Percentiles rank a stretch among this genome's conserved stretches.
Conservation (phyloP, 1,284 basidiomycete species). For the Testicularia cyperi region DNA sequence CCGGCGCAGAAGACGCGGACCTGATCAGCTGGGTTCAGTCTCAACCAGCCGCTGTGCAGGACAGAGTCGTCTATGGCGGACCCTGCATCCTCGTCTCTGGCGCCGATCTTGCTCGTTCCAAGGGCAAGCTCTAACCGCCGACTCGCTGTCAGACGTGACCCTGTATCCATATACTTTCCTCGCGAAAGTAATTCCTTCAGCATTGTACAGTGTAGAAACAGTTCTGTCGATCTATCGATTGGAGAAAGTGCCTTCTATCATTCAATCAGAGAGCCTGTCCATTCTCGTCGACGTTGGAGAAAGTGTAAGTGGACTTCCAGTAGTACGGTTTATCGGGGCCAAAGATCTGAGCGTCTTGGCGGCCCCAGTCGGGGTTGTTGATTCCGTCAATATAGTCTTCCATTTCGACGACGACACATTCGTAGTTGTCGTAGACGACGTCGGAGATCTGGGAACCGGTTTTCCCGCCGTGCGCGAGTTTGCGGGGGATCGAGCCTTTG, state of each 20-base stretch:
- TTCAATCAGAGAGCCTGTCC: conserved; percentile 19
- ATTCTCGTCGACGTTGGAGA: conserved; percentile 35
- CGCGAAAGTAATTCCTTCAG: too few species aligned
- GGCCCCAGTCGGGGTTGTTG: conserved; percentile 46
- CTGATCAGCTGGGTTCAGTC: conserved; percentile 46
- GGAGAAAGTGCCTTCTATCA: too few species aligned
- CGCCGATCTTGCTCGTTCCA: conserved; percentile 43
- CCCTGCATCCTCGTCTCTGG: conserved; percentile 56
- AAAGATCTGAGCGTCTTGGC: conserved; percentile 48
- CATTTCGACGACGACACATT: conserved; percentile 51
- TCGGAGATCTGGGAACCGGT: conserved; percentile 21
- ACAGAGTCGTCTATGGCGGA: conserved; percentile 50
- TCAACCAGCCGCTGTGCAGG: conserved; percentile 39
- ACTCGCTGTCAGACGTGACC: too few species aligned
- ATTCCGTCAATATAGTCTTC: conserved; percentile 53
- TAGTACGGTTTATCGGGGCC: conserved; percentile 40
- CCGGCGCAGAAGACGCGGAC: conserved; percentile 48
- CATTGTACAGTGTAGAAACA: too few species aligned
- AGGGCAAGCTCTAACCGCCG: conserved; percentile 48
- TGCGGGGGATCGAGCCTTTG: conserved; percentile 48
- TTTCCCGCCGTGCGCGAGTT: conserved; percentile 52
- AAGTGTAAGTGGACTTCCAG: conserved; percentile 50
- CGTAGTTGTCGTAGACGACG: conserved; percentile 46
- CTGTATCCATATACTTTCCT: too few species aligned
- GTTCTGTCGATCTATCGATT: too few species aligned